These are phyloP conservation scores for Suaeda aralocaspica DNA, from an alignment of 148 eudicot species.

Conservation along the genomic window DNA sequence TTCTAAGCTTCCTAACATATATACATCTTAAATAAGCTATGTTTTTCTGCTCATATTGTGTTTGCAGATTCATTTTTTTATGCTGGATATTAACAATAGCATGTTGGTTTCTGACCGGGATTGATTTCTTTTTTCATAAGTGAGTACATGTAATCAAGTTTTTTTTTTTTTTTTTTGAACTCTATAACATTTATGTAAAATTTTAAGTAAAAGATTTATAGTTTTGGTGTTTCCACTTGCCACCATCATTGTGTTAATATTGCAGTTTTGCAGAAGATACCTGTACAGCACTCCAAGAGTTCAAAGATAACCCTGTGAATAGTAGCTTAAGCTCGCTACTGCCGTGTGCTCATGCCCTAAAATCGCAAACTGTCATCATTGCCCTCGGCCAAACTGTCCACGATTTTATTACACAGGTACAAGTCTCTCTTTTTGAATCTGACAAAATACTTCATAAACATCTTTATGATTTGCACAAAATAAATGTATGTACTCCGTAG, in stretches of 20 bases:
- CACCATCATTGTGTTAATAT: conserved; percentile 29
- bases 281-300: conserved; percentile 54
- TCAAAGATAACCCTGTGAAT: conserved; percentile 38
- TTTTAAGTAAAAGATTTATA: not conserved
- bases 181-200: not conserved
- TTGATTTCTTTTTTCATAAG: conserved; percentile 60
- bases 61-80: conserved; percentile 43
- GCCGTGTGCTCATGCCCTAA: conserved; percentile 39
- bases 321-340: conserved; percentile 44
- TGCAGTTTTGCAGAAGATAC: conserved; percentile 78
- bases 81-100: conserved; percentile 61
- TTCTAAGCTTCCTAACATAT: too few species aligned
- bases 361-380: conserved; percentile 35
- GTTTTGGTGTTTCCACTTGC: not conserved
- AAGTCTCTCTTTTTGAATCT: too few species aligned
- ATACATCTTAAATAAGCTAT: too few species aligned
- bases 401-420: conserved; percentile 47
- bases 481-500: too few species aligned
- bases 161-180: not conserved
- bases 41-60: too few species aligned
- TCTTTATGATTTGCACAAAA: too few species aligned
- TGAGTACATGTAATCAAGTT: conserved; percentile 24
- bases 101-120: conserved; percentile 60
- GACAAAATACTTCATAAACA: too few species aligned
- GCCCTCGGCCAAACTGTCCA: conserved; percentile 47